Conservation (phyloP, 129 eudicot genomes). For the Escallonia herrerae region DNA sequence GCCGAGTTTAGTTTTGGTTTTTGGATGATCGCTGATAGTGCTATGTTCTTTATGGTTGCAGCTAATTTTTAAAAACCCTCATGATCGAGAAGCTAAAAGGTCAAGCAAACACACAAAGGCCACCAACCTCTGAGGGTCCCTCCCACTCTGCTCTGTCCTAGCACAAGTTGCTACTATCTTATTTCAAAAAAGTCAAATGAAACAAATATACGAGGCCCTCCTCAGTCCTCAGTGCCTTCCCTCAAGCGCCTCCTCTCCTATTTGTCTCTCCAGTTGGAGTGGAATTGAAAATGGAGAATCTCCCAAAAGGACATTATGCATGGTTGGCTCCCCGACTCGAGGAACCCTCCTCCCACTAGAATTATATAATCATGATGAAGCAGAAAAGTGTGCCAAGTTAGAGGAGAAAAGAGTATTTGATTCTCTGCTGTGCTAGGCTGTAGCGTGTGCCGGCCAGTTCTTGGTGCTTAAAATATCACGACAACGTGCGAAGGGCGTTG, state of each 20-base stretch:
- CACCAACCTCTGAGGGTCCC: slow-evolving; percentile 24
- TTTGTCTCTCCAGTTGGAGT: slow-evolving; percentile 14
- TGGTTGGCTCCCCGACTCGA: slow-evolving; percentile 49
- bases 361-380: slow-evolving; percentile 12
- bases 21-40: slow-evolving; percentile 25
- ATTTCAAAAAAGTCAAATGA: slow-evolving; percentile 20
- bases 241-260: not conserved
- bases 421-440: slow-evolving; percentile 36
- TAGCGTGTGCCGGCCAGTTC: slow-evolving; percentile 16
- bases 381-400: slow-evolving; percentile 25
- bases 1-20: slow-evolving; percentile 10
- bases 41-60: slow-evolving; percentile 7
- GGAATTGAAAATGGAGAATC: slow-evolving; percentile 26
- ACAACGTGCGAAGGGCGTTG: slow-evolving; percentile 22
- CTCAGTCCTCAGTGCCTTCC: slow-evolving; percentile 6
- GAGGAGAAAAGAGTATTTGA: slow-evolving; percentile 30
- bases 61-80: slow-evolving; percentile 5
- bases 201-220: not conserved
- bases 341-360: slow-evolving; percentile 42
- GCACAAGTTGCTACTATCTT: slow-evolving; percentile 13
- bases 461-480: slow-evolving; percentile 7
- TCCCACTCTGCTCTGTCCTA: slow-evolving; percentile 27
- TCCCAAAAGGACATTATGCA: slow-evolving; percentile 19
- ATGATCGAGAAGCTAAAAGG: slow-evolving; percentile 25
- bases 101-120: slow-evolving; percentile 10